Evolutionary conservation across 345 rosid genomes (phyloP).

Genomic region (Rhizophora mangle): DNA sequence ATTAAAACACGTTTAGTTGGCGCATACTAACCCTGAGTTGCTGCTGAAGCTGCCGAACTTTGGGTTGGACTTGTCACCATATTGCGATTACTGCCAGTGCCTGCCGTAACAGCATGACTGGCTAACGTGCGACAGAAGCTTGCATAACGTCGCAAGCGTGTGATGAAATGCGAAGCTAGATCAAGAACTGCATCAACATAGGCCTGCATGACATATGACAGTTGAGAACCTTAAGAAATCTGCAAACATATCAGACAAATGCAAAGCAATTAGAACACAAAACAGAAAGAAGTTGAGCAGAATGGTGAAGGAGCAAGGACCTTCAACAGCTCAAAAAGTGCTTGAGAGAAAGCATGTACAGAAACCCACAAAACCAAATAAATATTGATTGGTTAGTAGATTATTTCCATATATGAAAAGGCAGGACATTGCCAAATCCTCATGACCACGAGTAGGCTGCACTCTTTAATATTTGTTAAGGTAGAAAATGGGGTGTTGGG

Average conservation of each 20-base stretch:
- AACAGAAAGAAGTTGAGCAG: neutral
- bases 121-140: constrained; percentile 99
- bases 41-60: constrained; percentile 67
- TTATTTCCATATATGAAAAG: neutral
- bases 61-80: constrained; percentile 86
- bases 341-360: neutral
- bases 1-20: constrained; percentile 7
- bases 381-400: neutral
- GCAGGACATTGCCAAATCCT: neutral
- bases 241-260: neutral
- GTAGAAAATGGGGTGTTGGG: no score
- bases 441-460: neutral
- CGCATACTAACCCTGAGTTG: constrained; percentile 70
- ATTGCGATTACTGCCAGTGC: constrained; percentile 82
- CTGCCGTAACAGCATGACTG: constrained; percentile 90
- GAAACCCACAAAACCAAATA: neutral
- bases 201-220: constrained; percentile 52
- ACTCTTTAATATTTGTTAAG: no score
- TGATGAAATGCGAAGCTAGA: constrained; percentile 97
- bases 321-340: neutral
- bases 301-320: neutral
- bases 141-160: constrained; percentile 94
- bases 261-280: neutral
- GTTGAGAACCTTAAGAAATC: constrained; percentile 16
- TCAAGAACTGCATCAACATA: constrained; percentile 99